These are phyloP conservation scores for Penstemon davidsonii DNA, from an alignment of 257 asterid genomes.

Conservation along the genomic window DNA sequence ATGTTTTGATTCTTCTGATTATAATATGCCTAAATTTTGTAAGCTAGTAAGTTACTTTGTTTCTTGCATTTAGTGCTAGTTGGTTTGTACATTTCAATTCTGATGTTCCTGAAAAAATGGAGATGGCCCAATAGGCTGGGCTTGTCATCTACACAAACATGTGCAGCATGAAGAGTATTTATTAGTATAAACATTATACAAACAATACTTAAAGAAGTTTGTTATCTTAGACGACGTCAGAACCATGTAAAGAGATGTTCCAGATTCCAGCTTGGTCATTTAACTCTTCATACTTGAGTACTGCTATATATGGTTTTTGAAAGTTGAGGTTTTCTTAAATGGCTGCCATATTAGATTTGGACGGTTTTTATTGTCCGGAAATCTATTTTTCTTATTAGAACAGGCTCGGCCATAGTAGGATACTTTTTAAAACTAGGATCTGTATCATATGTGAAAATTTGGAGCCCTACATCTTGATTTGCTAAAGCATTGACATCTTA, in stretches of 20 bases:
- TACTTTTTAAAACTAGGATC: background rate
- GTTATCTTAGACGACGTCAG: no score
- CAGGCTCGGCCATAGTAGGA: background rate
- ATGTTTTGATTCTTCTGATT: constrained; percentile 3
- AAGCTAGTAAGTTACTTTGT: background rate
- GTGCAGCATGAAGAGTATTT: background rate
- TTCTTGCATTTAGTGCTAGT: background rate
- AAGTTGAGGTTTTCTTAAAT: background rate
- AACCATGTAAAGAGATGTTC: no score
- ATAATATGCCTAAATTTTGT: background rate
- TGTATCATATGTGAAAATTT: background rate
- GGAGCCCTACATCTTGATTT: background rate
- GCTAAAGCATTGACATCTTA: background rate
- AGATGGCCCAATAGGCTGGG: background rate
- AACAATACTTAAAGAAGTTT: no score
- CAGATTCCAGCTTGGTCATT: no score
- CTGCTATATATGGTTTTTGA: background rate
- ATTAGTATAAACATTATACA: no score
- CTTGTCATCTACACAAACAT: background rate
- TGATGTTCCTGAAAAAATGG: no score
- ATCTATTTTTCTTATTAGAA: background rate
- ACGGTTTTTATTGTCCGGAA: background rate
- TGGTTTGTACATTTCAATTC: no score
- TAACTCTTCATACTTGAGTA: background rate
- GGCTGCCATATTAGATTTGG: background rate